Evolutionary conservation across 164 flowering plant genomes (phyloP).

Genomic region (Tetrastigma voinierianum): DNA sequence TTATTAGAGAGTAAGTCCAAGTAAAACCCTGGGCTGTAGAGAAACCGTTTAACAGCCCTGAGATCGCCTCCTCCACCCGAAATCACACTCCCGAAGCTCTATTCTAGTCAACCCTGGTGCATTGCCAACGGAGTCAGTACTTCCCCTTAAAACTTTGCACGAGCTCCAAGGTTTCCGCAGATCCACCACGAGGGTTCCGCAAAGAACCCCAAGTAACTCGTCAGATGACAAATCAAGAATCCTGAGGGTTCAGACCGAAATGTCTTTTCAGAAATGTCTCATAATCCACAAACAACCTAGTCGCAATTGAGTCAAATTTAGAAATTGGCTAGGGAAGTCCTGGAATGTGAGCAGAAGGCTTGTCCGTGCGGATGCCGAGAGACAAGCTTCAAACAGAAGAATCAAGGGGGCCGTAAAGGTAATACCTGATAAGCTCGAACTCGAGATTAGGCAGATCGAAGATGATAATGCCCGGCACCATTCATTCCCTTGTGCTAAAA

Average conservation of each 20-base stretch:
- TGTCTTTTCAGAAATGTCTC: too few species aligned
- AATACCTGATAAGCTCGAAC: not conserved
- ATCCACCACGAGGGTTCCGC: slow-evolving; percentile 1
- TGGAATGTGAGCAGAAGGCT: not conserved
- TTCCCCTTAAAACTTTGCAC: slow-evolving; percentile 2
- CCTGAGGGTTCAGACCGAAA: too few species aligned
- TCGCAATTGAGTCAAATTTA: slow-evolving; percentile 5
- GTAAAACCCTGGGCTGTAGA: too few species aligned
- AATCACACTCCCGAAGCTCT: too few species aligned
- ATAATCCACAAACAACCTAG: not conserved
- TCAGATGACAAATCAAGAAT: too few species aligned
- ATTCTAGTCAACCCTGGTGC: too few species aligned
- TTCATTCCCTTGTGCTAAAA: slow-evolving; percentile 3
- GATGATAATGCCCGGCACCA: slow-evolving; percentile 16
- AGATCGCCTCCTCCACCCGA: not conserved
- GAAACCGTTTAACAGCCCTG: slow-evolving; percentile 13
- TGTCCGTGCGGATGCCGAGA: too few species aligned
- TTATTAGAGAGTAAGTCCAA: slow-evolving; percentile 22
- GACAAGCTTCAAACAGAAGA: too few species aligned
- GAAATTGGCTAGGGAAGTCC: slow-evolving; percentile 13
- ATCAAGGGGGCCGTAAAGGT: not conserved
- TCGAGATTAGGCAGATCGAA: slow-evolving; percentile 12
- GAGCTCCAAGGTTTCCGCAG: slow-evolving; percentile 3
- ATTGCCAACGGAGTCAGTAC: not conserved
- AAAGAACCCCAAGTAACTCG: not conserved